These are phyloP conservation scores for Agrocybe pediades DNA, from an alignment of 768 basidiomycete genomes.

Conservation along the genomic window DNA sequence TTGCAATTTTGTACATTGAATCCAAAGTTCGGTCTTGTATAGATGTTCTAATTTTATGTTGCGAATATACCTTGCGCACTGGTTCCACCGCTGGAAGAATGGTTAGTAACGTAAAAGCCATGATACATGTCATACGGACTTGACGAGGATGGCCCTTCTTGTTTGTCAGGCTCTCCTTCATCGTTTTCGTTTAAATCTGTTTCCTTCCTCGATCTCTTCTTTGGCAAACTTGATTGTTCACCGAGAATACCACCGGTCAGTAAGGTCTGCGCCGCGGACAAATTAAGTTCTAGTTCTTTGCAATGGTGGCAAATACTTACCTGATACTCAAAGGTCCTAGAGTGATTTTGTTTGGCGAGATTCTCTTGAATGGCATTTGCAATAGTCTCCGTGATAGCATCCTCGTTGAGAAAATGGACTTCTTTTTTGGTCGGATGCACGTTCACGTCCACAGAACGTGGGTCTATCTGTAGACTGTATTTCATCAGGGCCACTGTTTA, in stretches of 20 bases:
- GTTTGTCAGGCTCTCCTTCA: constrained; percentile 23
- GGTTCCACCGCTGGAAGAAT: constrained; percentile 16
- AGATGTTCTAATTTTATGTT: constrained; percentile 93
- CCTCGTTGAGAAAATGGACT: constrained; percentile 93
- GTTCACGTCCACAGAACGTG: constrained; percentile 91
- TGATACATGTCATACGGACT: constrained; percentile 2
- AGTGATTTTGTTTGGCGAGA: constrained; percentile 64
- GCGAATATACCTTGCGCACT: constrained; percentile 63
- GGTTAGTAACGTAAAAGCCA: constrained; percentile 6
- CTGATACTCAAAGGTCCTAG: constrained; percentile 75
- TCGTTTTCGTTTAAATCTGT: constrained; percentile 27
- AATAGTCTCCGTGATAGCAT: constrained; percentile 77
- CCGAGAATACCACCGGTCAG: constrained; percentile 54
- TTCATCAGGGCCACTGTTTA: not conserved
- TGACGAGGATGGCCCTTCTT: constrained; percentile 13
- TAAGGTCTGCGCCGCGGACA: constrained; percentile 46
- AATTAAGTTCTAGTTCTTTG: not conserved
- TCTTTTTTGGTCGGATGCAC: constrained; percentile 98
- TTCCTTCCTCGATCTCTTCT: constrained; percentile 23
- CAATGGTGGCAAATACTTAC: constrained; percentile 29
- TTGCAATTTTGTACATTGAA: constrained; percentile 83
- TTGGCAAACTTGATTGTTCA: constrained; percentile 36
- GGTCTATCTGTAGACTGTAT: constrained; percentile 77
- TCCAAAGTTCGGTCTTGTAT: constrained; percentile 88
- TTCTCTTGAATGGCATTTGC: constrained; percentile 69